These are phyloP conservation scores for Hypericum androsaemum DNA, from an alignment of 345 rosid species.

Conservation along the genomic window DNA sequence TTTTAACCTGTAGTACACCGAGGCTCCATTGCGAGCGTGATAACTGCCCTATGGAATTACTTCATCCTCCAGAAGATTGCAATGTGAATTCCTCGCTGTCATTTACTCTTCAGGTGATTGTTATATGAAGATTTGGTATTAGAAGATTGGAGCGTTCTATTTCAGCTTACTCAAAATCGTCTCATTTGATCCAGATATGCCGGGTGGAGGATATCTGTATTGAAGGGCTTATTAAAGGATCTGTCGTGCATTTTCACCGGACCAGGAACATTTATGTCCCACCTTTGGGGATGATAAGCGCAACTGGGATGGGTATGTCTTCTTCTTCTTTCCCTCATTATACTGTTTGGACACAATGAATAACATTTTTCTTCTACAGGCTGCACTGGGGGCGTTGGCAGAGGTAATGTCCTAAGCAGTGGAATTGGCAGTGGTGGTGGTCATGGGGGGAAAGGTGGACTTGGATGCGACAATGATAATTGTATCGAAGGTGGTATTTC, in stretches of 20 bases:
- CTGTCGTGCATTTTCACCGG: constrained; percentile 88
- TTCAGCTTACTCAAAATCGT: constrained; percentile 18
- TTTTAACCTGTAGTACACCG: constrained; percentile 50
- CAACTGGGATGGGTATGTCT: constrained; percentile 74
- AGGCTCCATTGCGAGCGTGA: constrained; percentile 70
- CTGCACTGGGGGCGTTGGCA: constrained; percentile 84
- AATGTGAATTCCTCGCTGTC: constrained; percentile 90
- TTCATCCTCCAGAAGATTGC: constrained; percentile 98
- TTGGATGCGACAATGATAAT: constrained; percentile 52
- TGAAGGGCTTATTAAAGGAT: constrained; percentile 84
- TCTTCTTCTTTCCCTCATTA: not conserved
- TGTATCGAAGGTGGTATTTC: constrained; percentile 70
- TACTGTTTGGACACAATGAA: not conserved
- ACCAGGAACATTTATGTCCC: constrained; percentile 69
- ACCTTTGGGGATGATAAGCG: constrained; percentile 69
- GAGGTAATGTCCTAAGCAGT: constrained; percentile 55
- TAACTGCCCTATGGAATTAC: constrained; percentile 79
- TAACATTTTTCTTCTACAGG: constrained; percentile 43
- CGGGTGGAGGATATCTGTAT: constrained; percentile 91
- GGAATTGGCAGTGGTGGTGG: constrained; percentile 93
- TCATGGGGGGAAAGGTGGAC: constrained; percentile 96
- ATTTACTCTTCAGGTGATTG: constrained; percentile 89
- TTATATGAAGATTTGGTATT: constrained; percentile 9
- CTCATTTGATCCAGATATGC: constrained; percentile 52
- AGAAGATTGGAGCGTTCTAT: constrained; percentile 11